Evolutionary conservation across 305 asterid genomes (phyloP), one percentile per base, ranked within the genome.

Genomic region (Solanum hybrid): DNA sequence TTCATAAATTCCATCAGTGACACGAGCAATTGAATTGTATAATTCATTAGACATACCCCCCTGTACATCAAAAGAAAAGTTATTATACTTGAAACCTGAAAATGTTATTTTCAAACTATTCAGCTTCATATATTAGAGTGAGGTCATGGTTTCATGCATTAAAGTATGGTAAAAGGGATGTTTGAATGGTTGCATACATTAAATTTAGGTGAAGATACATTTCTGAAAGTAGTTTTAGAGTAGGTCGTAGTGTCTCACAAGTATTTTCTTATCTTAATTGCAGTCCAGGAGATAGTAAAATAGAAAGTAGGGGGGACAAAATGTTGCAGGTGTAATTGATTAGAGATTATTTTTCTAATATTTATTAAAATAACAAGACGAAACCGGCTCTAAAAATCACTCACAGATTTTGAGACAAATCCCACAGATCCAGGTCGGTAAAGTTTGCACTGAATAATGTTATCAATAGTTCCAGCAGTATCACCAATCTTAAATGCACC

Each of bases 401-500:
- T 29, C 89, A 97, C 98, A 89, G 98, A 97, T 95, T 97, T 97
- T 91, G 99, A 97, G 90, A 96, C 98, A 91, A 97, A 96, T 39
- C 99, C 99, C 90, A 97, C 97, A 73, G 98, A 96, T 82, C 99
- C 99, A 89, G 99, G 98, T 91, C 98, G 92, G 94, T 96, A 97
- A 90, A 96, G 92, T 92, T 97, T 97, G 99, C 98, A 95, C 2
- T 96, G 96, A 88, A 96, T 94, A 76, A 97, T 96, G 89, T 97
- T 97, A 93, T 97, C 99, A 91, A 97, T 94, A 91, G 99, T 97
- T 90, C 99, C 99, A 87, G 98, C 99, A 51, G 99, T 97, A 90
- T 97, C 99, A 89, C 99, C 99, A 90, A 97, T 97, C 94, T 97
- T 97, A 90, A 97, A 97, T 85, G 99, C 99, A 91, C 99, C 99